phyloP scores from a whole-genome alignment of 1,284 basidiomycete genomes.

The Ganoderma leucocontextum region DNA sequence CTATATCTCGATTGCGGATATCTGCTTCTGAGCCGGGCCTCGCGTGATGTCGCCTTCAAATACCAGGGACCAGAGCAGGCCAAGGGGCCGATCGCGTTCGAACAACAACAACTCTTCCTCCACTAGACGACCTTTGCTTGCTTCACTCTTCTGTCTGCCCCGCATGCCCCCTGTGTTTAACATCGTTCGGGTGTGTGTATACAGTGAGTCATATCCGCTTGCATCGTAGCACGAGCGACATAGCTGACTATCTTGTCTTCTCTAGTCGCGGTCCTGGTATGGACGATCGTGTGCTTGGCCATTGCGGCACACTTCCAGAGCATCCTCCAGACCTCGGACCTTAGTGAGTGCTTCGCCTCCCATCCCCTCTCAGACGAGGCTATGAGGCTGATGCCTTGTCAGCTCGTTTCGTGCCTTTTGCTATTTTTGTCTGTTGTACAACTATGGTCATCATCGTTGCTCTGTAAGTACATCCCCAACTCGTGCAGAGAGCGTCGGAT shows the following conservation, averaged over 20 bases:
- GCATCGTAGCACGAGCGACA: background rate
- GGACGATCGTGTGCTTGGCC: slow-evolving; percentile 77
- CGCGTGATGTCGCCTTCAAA: slow-evolving; percentile 49
- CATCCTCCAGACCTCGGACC: slow-evolving; percentile 74
- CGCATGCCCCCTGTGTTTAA: slow-evolving; percentile 67
- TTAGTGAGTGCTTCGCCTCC: slow-evolving; percentile 61
- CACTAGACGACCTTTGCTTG: slow-evolving; percentile 37
- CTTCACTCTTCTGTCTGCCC: slow-evolving; percentile 38
- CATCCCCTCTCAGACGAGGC: background rate
- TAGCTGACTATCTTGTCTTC: slow-evolving; percentile 5
- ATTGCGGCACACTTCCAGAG: slow-evolving; percentile 79
- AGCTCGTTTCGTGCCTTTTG: slow-evolving; percentile 87
- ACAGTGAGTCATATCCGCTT: slow-evolving; percentile 52
- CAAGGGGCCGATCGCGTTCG: slow-evolving; percentile 40
- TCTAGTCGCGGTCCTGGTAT: slow-evolving; percentile 68
- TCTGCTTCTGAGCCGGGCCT: slow-evolving; percentile 10
- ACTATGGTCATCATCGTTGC: slow-evolving; percentile 71
- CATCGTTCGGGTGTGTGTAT: slow-evolving; percentile 67
- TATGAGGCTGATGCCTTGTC: slow-evolving; percentile 8
- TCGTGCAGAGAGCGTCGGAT: background rate
- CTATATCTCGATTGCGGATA: background rate
- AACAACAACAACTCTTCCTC: slow-evolving; percentile 30
- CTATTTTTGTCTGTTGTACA: slow-evolving; percentile 77
- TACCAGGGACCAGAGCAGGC: slow-evolving; percentile 37
- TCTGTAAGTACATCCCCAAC: slow-evolving; percentile 57